Percentiles rank a stretch among this genome's conserved stretches.
Evolutionary conservation across 2,329 filamentous ascomycete species (phyloP).

Genomic region (Hypoxylon sp.): DNA sequence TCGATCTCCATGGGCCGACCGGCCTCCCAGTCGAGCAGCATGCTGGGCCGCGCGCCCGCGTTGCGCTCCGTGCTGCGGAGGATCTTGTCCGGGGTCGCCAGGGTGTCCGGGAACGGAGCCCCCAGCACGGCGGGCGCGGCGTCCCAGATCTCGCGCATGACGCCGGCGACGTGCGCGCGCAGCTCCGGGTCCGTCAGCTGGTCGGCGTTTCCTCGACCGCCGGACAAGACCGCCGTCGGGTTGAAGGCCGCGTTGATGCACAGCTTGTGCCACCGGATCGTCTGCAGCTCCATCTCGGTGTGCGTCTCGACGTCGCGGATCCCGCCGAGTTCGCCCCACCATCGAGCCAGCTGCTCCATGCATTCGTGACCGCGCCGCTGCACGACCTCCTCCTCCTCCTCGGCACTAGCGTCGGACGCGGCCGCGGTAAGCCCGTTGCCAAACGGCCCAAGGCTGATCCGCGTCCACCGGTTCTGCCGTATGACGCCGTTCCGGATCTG

Average conservation of each 20-base stretch:
- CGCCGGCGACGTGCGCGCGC: slow-evolving; percentile 65
- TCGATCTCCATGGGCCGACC: slow-evolving; percentile 74
- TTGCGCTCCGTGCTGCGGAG: slow-evolving; percentile 70
- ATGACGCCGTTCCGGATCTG: slow-evolving; percentile 70
- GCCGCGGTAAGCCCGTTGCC: slow-evolving; percentile 57
- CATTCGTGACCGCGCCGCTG: slow-evolving; percentile 50
- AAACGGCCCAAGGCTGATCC: slow-evolving; percentile 75
- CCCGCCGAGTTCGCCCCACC: slow-evolving; percentile 64
- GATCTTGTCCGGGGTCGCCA: slow-evolving; percentile 70
- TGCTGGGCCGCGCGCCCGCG: slow-evolving; percentile 69
- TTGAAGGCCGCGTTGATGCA: slow-evolving; percentile 81
- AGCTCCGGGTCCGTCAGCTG: slow-evolving; percentile 73
- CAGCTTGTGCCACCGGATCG: slow-evolving; percentile 78
- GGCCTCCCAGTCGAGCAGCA: slow-evolving; percentile 75
- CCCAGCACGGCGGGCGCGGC: slow-evolving; percentile 71
- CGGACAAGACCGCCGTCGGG: slow-evolving; percentile 72
- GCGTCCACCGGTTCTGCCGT: slow-evolving; percentile 77
- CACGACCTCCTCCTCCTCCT: slow-evolving; percentile 42
- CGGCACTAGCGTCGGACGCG: slow-evolving; percentile 34
- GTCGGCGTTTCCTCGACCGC: slow-evolving; percentile 69
- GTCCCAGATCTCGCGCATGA: slow-evolving; percentile 75
- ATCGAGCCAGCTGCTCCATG: slow-evolving; percentile 60
- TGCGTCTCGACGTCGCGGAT: slow-evolving; percentile 72
- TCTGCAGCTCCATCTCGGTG: slow-evolving; percentile 71
- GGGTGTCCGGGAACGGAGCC: slow-evolving; percentile 63